Percentiles rank a stretch among this genome's conserved stretches.
Conservation (phyloP, 306 rosid genomes). For the Vicia faba region DNA sequence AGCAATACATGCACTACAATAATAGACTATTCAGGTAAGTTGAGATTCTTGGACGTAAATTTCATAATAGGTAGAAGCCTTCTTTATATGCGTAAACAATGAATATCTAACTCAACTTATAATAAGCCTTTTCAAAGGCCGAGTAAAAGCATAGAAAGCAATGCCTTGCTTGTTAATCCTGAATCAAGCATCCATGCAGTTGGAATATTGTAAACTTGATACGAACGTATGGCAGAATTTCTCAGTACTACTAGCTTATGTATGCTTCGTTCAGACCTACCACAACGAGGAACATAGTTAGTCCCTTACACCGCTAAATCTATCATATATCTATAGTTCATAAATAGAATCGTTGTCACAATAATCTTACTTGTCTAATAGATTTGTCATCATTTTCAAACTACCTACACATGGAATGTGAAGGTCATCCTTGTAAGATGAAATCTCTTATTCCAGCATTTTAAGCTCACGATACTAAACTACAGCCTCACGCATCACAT, state of each 20-base stretch:
- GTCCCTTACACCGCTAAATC: constrained; percentile 11
- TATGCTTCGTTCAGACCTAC: constrained; percentile 79
- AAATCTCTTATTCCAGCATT: constrained; percentile 69
- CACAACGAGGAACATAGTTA: constrained; percentile 34
- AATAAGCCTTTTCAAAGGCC: neutral
- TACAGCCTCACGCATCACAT: constrained; percentile 91
- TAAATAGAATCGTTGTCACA: constrained; percentile 17
- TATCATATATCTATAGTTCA: constrained; percentile 10
- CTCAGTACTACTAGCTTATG: constrained; percentile 69
- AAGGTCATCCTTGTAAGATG: constrained; percentile 70
- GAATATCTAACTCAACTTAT: constrained; percentile 10
- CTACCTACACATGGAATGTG: constrained; percentile 72
- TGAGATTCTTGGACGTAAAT: too few species aligned
- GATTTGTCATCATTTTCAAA: constrained; percentile 79
- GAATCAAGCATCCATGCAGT: constrained; percentile 93
- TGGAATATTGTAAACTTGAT: constrained; percentile 71
- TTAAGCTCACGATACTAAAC: constrained; percentile 83
- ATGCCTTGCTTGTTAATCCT: constrained; percentile 72
- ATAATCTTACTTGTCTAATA: constrained; percentile 76
- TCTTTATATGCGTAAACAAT: constrained; percentile 66
- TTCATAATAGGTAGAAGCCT: constrained; percentile 45
- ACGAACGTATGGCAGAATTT: constrained; percentile 58
- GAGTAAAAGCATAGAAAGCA: constrained; percentile 7
- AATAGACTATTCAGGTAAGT: too few species aligned
- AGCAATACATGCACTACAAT: too few species aligned